Base-by-base conservation (phyloP, 441 rosid species). In the Mallotus japonicus region DNA sequence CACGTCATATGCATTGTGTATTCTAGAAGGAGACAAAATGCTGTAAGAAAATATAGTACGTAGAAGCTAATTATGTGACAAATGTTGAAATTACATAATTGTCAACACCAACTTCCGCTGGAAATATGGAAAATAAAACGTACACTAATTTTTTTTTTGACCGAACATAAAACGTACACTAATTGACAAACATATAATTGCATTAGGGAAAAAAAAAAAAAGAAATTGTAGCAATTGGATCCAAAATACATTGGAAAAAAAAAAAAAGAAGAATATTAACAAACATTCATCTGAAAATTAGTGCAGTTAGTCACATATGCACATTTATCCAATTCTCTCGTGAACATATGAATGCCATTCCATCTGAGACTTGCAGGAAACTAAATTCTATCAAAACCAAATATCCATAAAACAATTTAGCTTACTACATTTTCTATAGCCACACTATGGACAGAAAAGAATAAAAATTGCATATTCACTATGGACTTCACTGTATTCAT, bases 301-400 rank as follows among this genome's bases (percentile, higher is more conserved):
- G 14, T 14, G 12, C 22, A 12, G 37, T 54, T 28, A 14, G 56
- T 17, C 70, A 22, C 42, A 55, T 24, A 24, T 73, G 46, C 46
- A 40, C 42, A 42, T 46, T 13, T 44, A 54, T 0, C 12, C 17
- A 54, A 14, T 17, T 9, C 50, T 15, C 9, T 6, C 37, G 14
- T 20, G 6, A 61, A 42, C 54, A 49, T 53, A 65, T 69, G 53
- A 67, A 72, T 8, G 53, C 50, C 61, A 62, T 70, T 42, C n/a
- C 46, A 50, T 59, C 51, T 34, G 22, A 54, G 59, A 65, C n/a
- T 28, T 20, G 28, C 49, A 15, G 65, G 9, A 37, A 32, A 32
- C 7, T 15, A 12, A 15, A 17, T 16, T 56, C 34, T 56, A 17
- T 22, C 28, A 69, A 54, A 56, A 51, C 47, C 37, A 37, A 14